Evolutionary conservation across 768 basidiomycete species (phyloP).

Genomic region (Termitomyces sp.): DNA sequence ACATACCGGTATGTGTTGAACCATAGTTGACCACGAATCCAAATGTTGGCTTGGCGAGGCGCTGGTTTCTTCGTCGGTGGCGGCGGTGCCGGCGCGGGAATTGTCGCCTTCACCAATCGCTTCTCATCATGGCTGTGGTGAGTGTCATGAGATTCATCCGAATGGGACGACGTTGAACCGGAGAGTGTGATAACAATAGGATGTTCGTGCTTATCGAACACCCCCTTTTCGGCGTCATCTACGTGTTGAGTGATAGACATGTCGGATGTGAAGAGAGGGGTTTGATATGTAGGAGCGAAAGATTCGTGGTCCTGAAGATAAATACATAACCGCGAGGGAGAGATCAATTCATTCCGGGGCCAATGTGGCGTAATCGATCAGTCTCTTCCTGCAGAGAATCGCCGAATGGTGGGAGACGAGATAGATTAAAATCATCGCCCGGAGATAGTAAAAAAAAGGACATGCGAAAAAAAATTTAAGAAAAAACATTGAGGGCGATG

Average conservation of each 20-base stretch:
- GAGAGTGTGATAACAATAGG: conserved; percentile 18
- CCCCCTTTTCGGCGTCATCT: conserved; percentile 35
- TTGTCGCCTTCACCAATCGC: neutral
- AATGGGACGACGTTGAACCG: conserved; percentile 7
- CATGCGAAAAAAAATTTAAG: neutral
- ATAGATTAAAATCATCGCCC: conserved; percentile 21
- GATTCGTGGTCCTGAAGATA: conserved; percentile 7
- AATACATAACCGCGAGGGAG: conserved; percentile 15
- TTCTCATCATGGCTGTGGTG: neutral
- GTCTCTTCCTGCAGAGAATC: conserved; percentile 29
- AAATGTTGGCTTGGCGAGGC: conserved; percentile 40
- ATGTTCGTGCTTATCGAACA: conserved; percentile 22
- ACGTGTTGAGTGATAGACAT: conserved; percentile 19
- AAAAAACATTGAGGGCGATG: conserved; percentile 1
- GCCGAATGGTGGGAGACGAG: conserved; percentile 26
- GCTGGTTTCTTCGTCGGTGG: conserved; percentile 15
- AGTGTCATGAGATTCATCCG: conserved; percentile 4
- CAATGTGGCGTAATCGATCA: conserved; percentile 27
- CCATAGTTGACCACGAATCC: conserved; percentile 65
- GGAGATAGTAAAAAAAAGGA: conserved; percentile 22
- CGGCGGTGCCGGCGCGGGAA: conserved; percentile 7
- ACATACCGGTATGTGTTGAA: conserved; percentile 73
- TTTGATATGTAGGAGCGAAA: conserved; percentile 2
- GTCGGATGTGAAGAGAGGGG: neutral
- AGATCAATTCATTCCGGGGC: conserved; percentile 15